Evolutionary conservation across 306 rosid genomes (phyloP).

Genomic region (Mimosa pudica): DNA sequence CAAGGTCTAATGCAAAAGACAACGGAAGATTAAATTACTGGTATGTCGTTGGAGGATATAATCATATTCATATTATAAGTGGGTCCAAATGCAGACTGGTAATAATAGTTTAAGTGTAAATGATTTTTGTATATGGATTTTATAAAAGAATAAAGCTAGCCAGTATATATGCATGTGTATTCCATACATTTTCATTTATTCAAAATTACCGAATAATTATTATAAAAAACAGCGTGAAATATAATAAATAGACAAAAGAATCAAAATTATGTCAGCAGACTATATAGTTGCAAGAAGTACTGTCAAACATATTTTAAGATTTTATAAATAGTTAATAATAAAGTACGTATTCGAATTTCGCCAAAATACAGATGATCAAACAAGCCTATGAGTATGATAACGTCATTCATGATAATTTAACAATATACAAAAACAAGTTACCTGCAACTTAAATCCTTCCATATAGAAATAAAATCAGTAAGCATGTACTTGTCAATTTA

Average conservation of each 20-base stretch:
- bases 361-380: not conserved
- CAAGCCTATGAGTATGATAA: not conserved
- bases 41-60: not conserved
- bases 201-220: not conserved
- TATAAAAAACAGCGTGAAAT: not conserved
- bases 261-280: not conserved
- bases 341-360: not conserved
- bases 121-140: not conserved
- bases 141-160: not conserved
- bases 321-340: not conserved
- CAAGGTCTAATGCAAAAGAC: slow-evolving; percentile 4
- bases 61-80: not conserved
- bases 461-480: not conserved
- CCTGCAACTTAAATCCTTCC: not conserved
- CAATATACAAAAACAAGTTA: not conserved
- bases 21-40: not conserved
- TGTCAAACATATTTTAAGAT: not conserved
- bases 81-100: not conserved
- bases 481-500: not conserved
- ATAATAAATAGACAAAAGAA: not conserved
- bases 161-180: not conserved
- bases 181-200: not conserved
- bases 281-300: not conserved
- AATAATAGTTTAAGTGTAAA: not conserved
- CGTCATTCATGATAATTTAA: not conserved